These are phyloP conservation scores for Plasmodium knowlesi DNA, from an alignment of 169 alveolate species.

Conservation along the genomic window DNA sequence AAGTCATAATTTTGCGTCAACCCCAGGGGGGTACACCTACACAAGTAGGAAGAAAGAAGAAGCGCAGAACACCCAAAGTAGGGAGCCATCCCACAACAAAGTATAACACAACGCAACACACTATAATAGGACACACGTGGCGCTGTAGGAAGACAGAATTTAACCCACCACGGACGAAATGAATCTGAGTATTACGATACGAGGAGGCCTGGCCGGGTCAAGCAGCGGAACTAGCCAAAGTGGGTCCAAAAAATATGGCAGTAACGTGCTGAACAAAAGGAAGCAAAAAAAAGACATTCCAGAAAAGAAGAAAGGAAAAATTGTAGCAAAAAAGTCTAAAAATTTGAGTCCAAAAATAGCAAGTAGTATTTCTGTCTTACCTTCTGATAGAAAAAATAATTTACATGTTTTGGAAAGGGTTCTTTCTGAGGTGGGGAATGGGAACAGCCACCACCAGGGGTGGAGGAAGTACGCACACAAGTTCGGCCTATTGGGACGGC, in stretches of 20 bases:
- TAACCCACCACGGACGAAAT: not conserved
- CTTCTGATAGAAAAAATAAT: slow-evolving; percentile 31
- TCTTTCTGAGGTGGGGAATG: not conserved
- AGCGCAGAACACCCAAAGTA: not conserved
- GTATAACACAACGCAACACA: not conserved
- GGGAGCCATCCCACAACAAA: not conserved
- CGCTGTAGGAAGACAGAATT: not conserved
- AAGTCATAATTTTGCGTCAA: not conserved
- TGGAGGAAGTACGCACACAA: slow-evolving; percentile 6
- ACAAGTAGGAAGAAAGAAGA: not conserved
- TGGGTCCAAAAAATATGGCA: not conserved
- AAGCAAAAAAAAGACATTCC: slow-evolving; percentile 25
- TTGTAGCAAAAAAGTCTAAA: not conserved
- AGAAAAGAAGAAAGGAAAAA: slow-evolving; percentile 42
- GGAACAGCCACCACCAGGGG: not conserved
- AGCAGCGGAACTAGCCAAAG: slow-evolving; percentile 7
- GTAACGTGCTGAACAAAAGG: not conserved
- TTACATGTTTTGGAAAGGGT: not conserved
- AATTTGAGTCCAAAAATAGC: not conserved
- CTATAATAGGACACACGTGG: not conserved
- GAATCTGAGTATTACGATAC: slow-evolving; percentile 43
- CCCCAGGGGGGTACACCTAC: not conserved
- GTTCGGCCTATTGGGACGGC: slow-evolving; percentile 4
- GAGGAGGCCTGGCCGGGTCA: slow-evolving; percentile 13
- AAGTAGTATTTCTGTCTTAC: not conserved